Evolutionary conservation across 2,329 filamentous ascomycete genomes (phyloP).

Genomic region (Cadophora luteo-olivacea): DNA sequence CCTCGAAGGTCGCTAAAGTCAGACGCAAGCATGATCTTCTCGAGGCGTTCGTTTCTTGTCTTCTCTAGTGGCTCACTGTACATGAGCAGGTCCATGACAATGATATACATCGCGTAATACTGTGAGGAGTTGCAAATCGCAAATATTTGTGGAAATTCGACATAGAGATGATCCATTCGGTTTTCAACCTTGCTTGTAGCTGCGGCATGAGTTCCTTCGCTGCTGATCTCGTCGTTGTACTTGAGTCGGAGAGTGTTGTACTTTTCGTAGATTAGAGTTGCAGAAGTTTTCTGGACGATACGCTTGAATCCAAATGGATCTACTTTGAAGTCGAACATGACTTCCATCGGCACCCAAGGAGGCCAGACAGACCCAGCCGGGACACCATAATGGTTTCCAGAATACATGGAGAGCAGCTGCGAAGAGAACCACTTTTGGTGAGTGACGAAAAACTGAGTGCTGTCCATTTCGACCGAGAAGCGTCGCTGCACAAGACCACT

Average conservation of each 20-base stretch:
- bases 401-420: constrained; percentile 89
- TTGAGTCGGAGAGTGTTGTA: constrained; percentile 97
- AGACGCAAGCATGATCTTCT: constrained; percentile 98
- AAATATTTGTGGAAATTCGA: constrained; percentile 92
- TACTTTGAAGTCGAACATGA: constrained; percentile 95
- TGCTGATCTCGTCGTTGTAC: constrained; percentile 87
- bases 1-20: constrained; percentile 97
- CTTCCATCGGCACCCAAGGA: constrained; percentile 97
- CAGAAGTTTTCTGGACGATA: constrained; percentile 95
- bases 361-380: constrained; percentile 89
- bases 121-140: constrained; percentile 97
- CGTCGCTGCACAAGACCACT: constrained; percentile 94
- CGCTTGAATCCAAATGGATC: constrained; percentile 98
- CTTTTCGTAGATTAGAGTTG: constrained; percentile 93
- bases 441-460: constrained; percentile 96
- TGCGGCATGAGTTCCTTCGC: constrained; percentile 60
- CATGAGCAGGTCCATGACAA: constrained; percentile 92
- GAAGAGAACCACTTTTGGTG: constrained; percentile 89
- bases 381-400: constrained; percentile 90
- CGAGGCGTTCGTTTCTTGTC: constrained; percentile 90
- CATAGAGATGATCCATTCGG: constrained; percentile 95
- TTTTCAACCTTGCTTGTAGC: constrained; percentile 68
- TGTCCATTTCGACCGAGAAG: constrained; percentile 95
- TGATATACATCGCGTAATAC: constrained; percentile 98
- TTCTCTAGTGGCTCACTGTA: constrained; percentile 98